These are phyloP conservation scores for Hepatocystis sp. DNA, from an alignment of 169 alveolate species.

Conservation along the genomic window DNA sequence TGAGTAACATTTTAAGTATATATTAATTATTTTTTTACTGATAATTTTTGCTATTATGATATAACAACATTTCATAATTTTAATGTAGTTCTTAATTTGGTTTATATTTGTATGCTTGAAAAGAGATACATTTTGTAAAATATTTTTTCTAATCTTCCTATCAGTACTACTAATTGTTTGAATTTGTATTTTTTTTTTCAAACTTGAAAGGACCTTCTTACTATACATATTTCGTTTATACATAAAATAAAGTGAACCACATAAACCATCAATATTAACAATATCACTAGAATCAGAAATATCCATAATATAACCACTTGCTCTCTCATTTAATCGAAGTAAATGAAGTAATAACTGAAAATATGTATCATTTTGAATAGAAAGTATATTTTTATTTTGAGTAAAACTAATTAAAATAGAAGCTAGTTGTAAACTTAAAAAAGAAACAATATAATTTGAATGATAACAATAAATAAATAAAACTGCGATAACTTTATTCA, in stretches of 20 bases:
- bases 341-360: conserved; percentile 21
- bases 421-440: conserved; percentile 60
- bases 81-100: neutral
- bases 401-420: conserved; percentile 48
- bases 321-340: neutral
- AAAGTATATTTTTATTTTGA: conserved; percentile 22
- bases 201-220: no score
- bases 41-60: conserved; percentile 28
- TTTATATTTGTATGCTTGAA: neutral
- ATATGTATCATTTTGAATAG: conserved; percentile 31
- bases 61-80: conserved; percentile 22
- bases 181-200: no score
- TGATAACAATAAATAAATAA: conserved; percentile 55
- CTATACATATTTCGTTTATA: no score
- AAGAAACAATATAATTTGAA: conserved; percentile 33
- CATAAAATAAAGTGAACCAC: no score
- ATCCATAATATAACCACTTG: neutral
- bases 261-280: no score
- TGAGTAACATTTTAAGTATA: neutral
- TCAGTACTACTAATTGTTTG: no score
- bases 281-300: no score
- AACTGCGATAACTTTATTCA: conserved; percentile 32
- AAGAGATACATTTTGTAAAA: no score
- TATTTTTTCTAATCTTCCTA: no score
- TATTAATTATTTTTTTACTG: conserved; percentile 34